These are phyloP conservation scores for Coniochaeta ligniaria DNA, from an alignment of 2,329 filamentous ascomycete genomes.

Conservation along the genomic window DNA sequence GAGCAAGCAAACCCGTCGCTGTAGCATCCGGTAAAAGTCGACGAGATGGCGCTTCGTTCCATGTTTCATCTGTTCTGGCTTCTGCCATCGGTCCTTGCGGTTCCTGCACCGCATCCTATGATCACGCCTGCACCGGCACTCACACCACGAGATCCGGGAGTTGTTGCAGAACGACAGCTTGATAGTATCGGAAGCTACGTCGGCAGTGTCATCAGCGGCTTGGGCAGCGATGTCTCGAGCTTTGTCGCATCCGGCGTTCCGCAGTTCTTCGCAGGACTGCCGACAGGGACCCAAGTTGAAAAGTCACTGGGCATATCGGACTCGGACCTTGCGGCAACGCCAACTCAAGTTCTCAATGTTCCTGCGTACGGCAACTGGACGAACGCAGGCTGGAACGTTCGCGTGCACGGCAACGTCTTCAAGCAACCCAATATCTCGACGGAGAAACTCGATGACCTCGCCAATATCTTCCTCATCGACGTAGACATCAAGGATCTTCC, in stretches of 20 bases:
- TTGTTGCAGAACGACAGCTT: conserved; percentile 23
- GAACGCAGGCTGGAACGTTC: conserved; percentile 66
- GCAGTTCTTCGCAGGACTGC: conserved; percentile 61
- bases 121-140: conserved; percentile 18
- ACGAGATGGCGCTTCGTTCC: not conserved
- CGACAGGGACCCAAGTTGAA: conserved; percentile 52
- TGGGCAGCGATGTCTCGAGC: conserved; percentile 50
- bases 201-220: conserved; percentile 37
- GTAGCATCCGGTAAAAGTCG: not conserved
- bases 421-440: conserved; percentile 65
- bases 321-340: conserved; percentile 50
- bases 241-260: conserved; percentile 59
- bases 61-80: not conserved
- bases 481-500: conserved; percentile 54
- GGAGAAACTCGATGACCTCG: conserved; percentile 58
- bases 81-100: not conserved
- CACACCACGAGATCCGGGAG: conserved; percentile 1
- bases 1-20: not conserved
- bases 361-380: conserved; percentile 76
- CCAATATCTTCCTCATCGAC: conserved; percentile 63
- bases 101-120: conserved; percentile 11
- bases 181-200: conserved; percentile 39
- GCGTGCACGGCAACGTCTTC: conserved; percentile 75
- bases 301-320: conserved; percentile 54
- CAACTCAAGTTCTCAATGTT: conserved; percentile 65